Evolutionary conservation across 768 basidiomycete genomes (phyloP), one percentile per base, ranked within the genome.

Genomic region (Leccinum aurantiacum): DNA sequence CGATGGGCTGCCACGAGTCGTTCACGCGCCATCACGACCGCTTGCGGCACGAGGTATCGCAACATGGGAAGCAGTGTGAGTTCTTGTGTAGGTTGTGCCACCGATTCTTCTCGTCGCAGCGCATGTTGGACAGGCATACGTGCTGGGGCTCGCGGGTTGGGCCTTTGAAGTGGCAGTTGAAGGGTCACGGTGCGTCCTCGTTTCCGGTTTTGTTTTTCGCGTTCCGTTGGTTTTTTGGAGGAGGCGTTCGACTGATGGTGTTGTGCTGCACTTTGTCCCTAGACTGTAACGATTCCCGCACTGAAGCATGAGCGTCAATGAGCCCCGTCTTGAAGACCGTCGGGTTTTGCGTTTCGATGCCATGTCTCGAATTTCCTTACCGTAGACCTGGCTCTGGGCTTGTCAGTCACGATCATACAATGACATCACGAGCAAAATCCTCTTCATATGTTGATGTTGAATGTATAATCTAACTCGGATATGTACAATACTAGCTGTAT

Each of bases 101-200:
- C n/a, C n/a, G 57, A 13, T 58, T 58, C 35, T 58, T 58, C 17
- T 58, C 57, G 6, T 52, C 50, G 50, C 49, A 58, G 37, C 57
- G 50, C 25, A 52, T 58, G 57, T 4, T 58, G 27, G 38, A 58
- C 22, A 58, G 57, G 27, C 57, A 58, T n/a, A 58, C 49, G 19
- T 58, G 57, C 29, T 58, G 57, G 57, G 14, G 37, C 6, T 38
- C 37, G 15, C 15, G 37, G 15, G 15, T 38, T 14, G 37, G 37
- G 37, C 37, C 37, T 17, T 38, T 38, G 37, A 38, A 14, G 37
- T 38, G 37, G 37, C 37, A 38, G 3, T 17, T 38, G 37, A 38
- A 38, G 37, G 37, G 29, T 29, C 29, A 29, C 29, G 29, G 38
- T 38, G 37, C 15, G 37, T 38, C 37, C 37, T 38, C 15, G 49